Evolutionary conservation across 306 rosid genomes (phyloP).

Genomic region (Rosa rugosa): DNA sequence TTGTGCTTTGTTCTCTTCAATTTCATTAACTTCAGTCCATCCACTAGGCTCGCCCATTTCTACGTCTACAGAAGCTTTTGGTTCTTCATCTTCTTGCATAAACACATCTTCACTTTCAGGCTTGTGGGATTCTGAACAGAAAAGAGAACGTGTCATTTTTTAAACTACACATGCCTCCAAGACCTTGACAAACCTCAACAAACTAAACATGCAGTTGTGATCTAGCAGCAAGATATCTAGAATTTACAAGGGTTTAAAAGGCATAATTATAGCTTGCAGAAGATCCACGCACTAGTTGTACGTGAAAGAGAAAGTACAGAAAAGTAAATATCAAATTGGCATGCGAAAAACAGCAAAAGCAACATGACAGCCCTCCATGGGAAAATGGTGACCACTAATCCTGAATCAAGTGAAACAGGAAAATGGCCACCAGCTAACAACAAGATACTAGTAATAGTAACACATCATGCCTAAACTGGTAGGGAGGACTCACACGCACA

Average conservation of each 20-base stretch:
- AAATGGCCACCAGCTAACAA: background rate
- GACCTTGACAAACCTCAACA: background rate
- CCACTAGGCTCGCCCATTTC: constrained; percentile 61
- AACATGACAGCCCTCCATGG: background rate
- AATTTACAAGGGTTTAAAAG: background rate
- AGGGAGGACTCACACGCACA: background rate
- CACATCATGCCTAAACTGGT: background rate
- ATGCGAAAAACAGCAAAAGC: background rate
- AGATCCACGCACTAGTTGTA: background rate
- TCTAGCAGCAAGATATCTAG: background rate
- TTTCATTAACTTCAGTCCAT: constrained; percentile 85
- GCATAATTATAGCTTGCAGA: background rate
- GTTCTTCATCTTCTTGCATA: constrained; percentile 79
- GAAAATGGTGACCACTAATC: background rate
- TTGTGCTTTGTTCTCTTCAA: constrained; percentile 42
- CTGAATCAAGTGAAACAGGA: background rate
- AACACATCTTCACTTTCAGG: constrained; percentile 85
- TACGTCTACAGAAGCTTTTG: constrained; percentile 46
- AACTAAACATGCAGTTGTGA: background rate
- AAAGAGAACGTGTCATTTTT: constrained; percentile 17
- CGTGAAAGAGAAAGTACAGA: background rate
- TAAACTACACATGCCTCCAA: background rate
- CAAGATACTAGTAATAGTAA: background rate
- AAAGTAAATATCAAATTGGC: background rate
- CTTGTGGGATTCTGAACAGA: constrained; percentile 71